Evolutionary conservation across 148 eudicot species (phyloP).

Genomic region (Simmondsia chinensis): DNA sequence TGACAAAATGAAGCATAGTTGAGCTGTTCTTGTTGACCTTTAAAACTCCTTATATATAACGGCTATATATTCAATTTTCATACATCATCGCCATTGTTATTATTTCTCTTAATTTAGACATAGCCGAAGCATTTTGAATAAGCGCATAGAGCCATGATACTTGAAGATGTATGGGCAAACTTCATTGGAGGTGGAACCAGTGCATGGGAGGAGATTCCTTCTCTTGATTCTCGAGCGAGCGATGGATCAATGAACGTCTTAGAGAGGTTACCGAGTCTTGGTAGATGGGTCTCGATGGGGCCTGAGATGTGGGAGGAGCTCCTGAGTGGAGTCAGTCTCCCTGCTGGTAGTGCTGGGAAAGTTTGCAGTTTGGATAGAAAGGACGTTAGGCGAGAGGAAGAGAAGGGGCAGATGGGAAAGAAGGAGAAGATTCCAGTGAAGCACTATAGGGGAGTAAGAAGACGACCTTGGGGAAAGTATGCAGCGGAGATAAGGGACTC

Average conservation of each 20-base stretch:
- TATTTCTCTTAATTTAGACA: too few species aligned
- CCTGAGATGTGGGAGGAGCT: slow-evolving; percentile 57
- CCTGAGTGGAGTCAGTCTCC: slow-evolving; percentile 17
- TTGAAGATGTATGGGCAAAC: slow-evolving; percentile 70
- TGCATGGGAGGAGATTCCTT: slow-evolving; percentile 33
- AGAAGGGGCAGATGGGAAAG: background rate
- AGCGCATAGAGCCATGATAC: slow-evolving; percentile 28
- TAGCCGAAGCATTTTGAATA: slow-evolving; percentile 4
- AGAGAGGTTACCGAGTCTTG: slow-evolving; percentile 64
- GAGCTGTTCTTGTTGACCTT: slow-evolving; percentile 9
- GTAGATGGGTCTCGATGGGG: slow-evolving; percentile 75
- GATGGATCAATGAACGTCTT: slow-evolving; percentile 13
- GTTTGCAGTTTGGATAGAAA: background rate
- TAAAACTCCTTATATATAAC: slow-evolving; percentile 1
- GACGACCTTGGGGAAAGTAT: slow-evolving; percentile 85
- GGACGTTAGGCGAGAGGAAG: background rate
- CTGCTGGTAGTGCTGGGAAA: slow-evolving; percentile 3
- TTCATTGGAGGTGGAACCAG: slow-evolving; percentile 27
- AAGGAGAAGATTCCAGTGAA: slow-evolving; percentile 13
- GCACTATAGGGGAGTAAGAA: slow-evolving; percentile 75
- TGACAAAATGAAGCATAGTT: slow-evolving; percentile 8
- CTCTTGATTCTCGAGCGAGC: slow-evolving; percentile 13
- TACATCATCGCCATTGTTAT: slow-evolving; percentile 8
- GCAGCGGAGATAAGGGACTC: slow-evolving; percentile 86
- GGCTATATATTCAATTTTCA: background rate